Evolutionary conservation across 768 basidiomycete species (phyloP).

Genomic region (Lepiota venenata): DNA sequence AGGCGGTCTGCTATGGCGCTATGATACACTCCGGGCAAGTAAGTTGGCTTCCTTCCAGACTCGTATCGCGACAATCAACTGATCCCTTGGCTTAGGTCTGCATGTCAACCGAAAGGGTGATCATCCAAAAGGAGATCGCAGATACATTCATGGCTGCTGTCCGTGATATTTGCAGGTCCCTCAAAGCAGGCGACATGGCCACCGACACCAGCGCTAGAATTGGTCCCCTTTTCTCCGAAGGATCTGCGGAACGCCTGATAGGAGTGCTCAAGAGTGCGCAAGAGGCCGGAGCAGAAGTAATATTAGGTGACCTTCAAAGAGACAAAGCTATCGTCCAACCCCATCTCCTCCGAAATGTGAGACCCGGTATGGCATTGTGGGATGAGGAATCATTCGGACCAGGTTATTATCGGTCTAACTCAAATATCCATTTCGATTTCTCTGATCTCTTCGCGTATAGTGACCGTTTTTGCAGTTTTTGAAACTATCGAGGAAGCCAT

Average conservation of each 20-base stretch:
- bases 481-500: conserved; percentile 53
- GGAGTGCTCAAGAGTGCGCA: conserved; percentile 41
- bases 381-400: conserved; percentile 62
- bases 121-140: conserved; percentile 41
- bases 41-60: background rate
- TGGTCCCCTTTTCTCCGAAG: conserved; percentile 39
- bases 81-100: conserved; percentile 33
- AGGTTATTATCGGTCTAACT: conserved; percentile 24
- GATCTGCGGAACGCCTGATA: conserved; percentile 43
- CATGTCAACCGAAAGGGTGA: conserved; percentile 59
- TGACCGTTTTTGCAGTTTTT: conserved; percentile 40
- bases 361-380: conserved; percentile 50
- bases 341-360: conserved; percentile 46
- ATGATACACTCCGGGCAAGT: conserved; percentile 44
- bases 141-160: conserved; percentile 32
- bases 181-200: conserved; percentile 38
- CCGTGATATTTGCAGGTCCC: conserved; percentile 22
- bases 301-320: conserved; percentile 39
- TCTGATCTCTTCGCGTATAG: conserved; percentile 17
- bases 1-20: conserved; percentile 40
- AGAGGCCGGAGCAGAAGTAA: conserved; percentile 39
- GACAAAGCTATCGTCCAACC: conserved; percentile 45
- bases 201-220: conserved; percentile 26
- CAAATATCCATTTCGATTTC: too few relatives aligned
- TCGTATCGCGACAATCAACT: too few relatives aligned